phyloP scores from a whole-genome alignment of 2,329 filamentous ascomycete species.

The Botrytis deweyae region DNA sequence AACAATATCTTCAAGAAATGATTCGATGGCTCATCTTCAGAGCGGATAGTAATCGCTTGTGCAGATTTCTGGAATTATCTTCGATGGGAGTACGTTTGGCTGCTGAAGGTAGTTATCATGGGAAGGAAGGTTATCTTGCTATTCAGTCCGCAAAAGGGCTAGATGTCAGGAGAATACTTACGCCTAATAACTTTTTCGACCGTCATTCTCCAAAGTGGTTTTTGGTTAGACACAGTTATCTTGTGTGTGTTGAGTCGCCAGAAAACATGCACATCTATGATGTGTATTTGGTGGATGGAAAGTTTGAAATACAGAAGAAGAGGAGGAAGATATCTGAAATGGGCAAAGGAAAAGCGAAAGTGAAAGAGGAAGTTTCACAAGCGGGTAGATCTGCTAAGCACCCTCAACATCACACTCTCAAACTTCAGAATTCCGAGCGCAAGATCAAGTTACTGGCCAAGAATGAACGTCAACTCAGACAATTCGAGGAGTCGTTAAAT shows the following conservation, averaged over 20 bases:
- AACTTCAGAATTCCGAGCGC: slow-evolving; percentile 86
- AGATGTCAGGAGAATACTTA: slow-evolving; percentile 79
- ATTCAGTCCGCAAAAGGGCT: slow-evolving; percentile 90
- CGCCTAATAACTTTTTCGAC: slow-evolving; percentile 73
- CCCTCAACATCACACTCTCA: slow-evolving; percentile 76
- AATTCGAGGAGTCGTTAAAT: slow-evolving; percentile 90
- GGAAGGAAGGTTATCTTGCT: slow-evolving; percentile 91
- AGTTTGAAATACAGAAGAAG: slow-evolving; percentile 80
- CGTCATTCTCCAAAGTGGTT: slow-evolving; percentile 96
- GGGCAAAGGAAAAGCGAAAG: slow-evolving; percentile 51
- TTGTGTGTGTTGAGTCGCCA: slow-evolving; percentile 96
- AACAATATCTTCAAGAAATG: slow-evolving; percentile 89
- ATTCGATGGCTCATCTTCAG: slow-evolving; percentile 96
- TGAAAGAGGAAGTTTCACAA: slow-evolving; percentile 27
- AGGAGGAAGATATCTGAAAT: slow-evolving; percentile 55
- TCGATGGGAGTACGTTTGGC: slow-evolving; percentile 90
- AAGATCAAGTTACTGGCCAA: slow-evolving; percentile 88
- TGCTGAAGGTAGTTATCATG: slow-evolving; percentile 94
- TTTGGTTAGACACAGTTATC: slow-evolving; percentile 93
- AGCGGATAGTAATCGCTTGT: slow-evolving; percentile 90
- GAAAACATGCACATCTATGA: slow-evolving; percentile 99
- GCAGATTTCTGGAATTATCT: slow-evolving; percentile 93
- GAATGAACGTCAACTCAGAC: slow-evolving; percentile 82
- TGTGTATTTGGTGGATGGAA: slow-evolving; percentile 91
- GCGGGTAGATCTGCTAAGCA: slow-evolving; percentile 41